Evolutionary conservation across 2,329 filamentous ascomycete species (phyloP).

Genomic region (Zymoseptoria ardabiliae): DNA sequence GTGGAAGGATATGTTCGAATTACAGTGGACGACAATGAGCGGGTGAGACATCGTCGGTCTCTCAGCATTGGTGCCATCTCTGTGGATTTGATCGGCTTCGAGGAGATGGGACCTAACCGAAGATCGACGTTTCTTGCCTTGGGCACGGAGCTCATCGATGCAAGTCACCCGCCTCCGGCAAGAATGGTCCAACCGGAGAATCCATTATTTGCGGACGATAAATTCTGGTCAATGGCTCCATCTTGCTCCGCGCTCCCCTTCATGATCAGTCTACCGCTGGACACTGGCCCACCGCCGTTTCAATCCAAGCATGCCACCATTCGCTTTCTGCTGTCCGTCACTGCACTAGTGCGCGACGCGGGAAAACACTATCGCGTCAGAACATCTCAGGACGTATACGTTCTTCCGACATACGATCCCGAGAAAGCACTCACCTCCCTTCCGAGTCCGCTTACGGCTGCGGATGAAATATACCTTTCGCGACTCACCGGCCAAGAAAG

Average conservation of each 20-base stretch:
- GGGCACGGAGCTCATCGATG: constrained; percentile 45
- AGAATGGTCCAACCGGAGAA: constrained; percentile 42
- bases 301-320: constrained; percentile 46
- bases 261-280: constrained; percentile 46
- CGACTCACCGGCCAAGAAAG: constrained; percentile 37
- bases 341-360: constrained; percentile 41
- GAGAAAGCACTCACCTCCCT: constrained; percentile 49
- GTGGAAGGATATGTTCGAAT: constrained; percentile 46
- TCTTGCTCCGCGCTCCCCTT: constrained; percentile 44
- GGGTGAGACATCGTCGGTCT: constrained; percentile 36
- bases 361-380: constrained; percentile 45
- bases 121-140: constrained; percentile 46
- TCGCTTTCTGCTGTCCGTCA: constrained; percentile 43
- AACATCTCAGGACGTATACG: constrained; percentile 42
- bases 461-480: constrained; percentile 40
- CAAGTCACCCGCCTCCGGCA: constrained; percentile 43
- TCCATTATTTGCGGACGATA: constrained; percentile 30
- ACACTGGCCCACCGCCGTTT: constrained; percentile 49
- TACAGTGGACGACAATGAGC: constrained; percentile 41
- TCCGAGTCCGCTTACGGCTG: constrained; percentile 44
- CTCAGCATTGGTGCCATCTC: constrained; percentile 44
- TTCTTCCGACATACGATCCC: constrained; percentile 50
- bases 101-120: constrained; percentile 42
- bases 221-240: constrained; percentile 45
- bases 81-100: constrained; percentile 46